Conservation (phyloP, 2,329 filamentous ascomycete species). For the Pleomassaria siparia region DNA sequence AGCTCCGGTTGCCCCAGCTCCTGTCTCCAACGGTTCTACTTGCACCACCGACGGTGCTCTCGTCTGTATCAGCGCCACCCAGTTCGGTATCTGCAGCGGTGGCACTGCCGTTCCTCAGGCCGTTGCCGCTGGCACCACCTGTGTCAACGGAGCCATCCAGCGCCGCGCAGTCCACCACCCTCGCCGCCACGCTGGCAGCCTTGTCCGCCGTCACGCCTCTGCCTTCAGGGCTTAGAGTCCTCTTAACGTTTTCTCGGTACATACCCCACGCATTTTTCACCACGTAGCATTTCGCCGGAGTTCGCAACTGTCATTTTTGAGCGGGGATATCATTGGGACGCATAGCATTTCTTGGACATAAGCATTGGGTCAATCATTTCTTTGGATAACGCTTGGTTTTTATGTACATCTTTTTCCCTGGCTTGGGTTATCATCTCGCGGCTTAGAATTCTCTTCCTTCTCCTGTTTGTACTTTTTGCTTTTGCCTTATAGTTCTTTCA, state of each 20-base stretch:
- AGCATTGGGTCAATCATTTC: background rate
- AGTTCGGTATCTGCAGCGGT: slow-evolving; percentile 50
- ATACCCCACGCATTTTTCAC: slow-evolving; percentile 1
- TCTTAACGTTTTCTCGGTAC: background rate
- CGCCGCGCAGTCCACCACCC: slow-evolving; percentile 27
- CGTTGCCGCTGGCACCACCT: slow-evolving; percentile 46
- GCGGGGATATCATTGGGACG: slow-evolving; percentile 3
- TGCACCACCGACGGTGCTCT: slow-evolving; percentile 46
- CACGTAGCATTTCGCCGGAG: slow-evolving; percentile 5
- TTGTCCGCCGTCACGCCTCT: slow-evolving; percentile 9
- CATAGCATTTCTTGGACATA: background rate
- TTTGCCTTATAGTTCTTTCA: slow-evolving; percentile 14
- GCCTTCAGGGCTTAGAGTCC: slow-evolving; percentile 7
- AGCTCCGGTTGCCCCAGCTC: slow-evolving; percentile 5
- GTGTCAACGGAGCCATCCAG: slow-evolving; percentile 39
- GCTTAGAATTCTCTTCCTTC: slow-evolving; percentile 1
- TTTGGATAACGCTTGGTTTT: background rate
- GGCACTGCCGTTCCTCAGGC: slow-evolving; percentile 44
- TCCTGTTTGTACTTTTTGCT: slow-evolving; percentile 1
- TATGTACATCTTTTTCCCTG: slow-evolving; percentile 3
- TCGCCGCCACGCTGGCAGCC: slow-evolving; percentile 29
- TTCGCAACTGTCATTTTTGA: slow-evolving; percentile 2
- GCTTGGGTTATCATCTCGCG: background rate
- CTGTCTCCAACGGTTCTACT: slow-evolving; percentile 20
- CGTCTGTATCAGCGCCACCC: slow-evolving; percentile 46